phyloP scores from a whole-genome alignment of 305 asterid genomes.

The Solanum hybrid region DNA sequence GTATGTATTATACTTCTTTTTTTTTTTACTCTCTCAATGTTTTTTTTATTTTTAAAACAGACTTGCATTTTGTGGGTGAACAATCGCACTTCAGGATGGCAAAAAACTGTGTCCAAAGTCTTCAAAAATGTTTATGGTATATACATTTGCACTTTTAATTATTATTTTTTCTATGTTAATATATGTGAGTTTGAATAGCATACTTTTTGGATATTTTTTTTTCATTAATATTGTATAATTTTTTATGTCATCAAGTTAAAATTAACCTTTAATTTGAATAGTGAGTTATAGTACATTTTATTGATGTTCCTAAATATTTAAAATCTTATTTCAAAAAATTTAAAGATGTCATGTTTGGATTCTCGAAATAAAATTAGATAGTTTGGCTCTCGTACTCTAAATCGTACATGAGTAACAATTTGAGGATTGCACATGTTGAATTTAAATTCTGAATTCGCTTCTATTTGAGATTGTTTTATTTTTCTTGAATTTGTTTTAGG shows the following conservation, averaged over 20 bases:
- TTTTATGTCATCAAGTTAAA: not conserved
- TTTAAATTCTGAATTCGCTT: not conserved
- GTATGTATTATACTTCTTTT: not conserved
- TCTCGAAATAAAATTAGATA: not conserved
- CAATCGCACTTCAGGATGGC: not conserved
- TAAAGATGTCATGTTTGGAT: not conserved
- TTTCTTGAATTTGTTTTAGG: not conserved
- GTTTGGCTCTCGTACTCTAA: not conserved
- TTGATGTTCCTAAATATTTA: rapidly evolving
- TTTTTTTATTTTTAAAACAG: not conserved
- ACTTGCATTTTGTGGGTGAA: slow-evolving; percentile 1
- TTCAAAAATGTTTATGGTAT: not conserved
- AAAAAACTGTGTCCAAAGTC: not conserved
- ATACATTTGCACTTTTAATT: not conserved
- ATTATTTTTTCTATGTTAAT: not conserved
- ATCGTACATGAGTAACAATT: not conserved
- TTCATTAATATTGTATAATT: not conserved
- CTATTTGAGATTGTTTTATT: not conserved
- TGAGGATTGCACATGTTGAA: not conserved
- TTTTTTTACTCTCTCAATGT: not conserved
- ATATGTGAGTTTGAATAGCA: not conserved
- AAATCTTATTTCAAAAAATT: not conserved
- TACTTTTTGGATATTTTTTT: not conserved
- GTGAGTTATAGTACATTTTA: not conserved
- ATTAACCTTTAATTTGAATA: not conserved